These are phyloP conservation scores for Neofusicoccum sp. DNA, from an alignment of 2,329 filamentous ascomycete species.

Conservation along the genomic window DNA sequence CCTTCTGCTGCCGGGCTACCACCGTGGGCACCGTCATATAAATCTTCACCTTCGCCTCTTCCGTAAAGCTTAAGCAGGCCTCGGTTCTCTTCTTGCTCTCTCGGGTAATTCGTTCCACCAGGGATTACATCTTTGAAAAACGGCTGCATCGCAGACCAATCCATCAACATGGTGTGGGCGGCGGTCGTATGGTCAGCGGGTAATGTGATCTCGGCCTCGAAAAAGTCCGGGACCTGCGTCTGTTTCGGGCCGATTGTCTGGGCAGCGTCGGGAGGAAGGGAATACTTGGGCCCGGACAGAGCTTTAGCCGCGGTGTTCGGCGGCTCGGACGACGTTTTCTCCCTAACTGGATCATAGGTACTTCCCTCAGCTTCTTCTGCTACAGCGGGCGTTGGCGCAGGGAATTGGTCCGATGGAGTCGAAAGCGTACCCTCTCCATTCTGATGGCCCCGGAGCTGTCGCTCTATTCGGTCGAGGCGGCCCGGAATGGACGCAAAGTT, in stretches of 20 bases:
- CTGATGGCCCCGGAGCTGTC: slow-evolving; percentile 16
- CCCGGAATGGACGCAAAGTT: slow-evolving; percentile 13
- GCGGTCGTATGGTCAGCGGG: slow-evolving; percentile 85
- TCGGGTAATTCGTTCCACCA: slow-evolving; percentile 59
- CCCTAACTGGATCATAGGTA: slow-evolving; percentile 17
- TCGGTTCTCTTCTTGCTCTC: slow-evolving; percentile 70
- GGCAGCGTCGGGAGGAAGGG: slow-evolving; percentile 25
- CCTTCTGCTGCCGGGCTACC: slow-evolving; percentile 40
- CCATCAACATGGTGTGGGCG: slow-evolving; percentile 74
- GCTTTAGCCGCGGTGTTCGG: slow-evolving; percentile 6
- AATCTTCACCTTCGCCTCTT: slow-evolving; percentile 70
- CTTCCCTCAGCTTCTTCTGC: slow-evolving; percentile 18
- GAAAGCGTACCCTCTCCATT: slow-evolving; percentile 19
- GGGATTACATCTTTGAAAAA: slow-evolving; percentile 54
- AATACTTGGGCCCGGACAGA: slow-evolving; percentile 18
- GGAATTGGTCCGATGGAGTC: slow-evolving; percentile 18
- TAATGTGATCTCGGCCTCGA: slow-evolving; percentile 61
- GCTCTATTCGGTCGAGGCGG: slow-evolving; percentile 17
- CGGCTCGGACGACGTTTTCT: slow-evolving; percentile 17
- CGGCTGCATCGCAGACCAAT: slow-evolving; percentile 54
- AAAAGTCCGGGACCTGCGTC: slow-evolving; percentile 41
- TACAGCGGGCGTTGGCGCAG: slow-evolving; percentile 12
- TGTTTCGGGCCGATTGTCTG: slow-evolving; percentile 1
- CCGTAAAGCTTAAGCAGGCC: slow-evolving; percentile 75
- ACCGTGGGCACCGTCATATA: slow-evolving; percentile 48